Evolutionary conservation across 73 alveolate genomes (phyloP).

Genomic region (Paramecium octaurelia): DNA sequence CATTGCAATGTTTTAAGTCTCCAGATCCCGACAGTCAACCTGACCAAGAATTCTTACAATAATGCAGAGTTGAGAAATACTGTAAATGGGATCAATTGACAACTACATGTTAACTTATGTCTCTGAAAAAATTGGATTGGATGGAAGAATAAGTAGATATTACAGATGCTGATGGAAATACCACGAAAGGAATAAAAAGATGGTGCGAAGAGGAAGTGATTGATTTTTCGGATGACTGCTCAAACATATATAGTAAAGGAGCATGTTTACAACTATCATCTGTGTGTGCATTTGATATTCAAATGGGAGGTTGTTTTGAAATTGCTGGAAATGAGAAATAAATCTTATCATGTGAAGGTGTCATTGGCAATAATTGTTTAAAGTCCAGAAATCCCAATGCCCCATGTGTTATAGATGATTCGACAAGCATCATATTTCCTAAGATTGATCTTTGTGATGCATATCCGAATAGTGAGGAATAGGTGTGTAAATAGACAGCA

Average conservation of each 20-base stretch:
- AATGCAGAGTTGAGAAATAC: background rate
- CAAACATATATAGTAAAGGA: background rate
- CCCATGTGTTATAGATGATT: background rate
- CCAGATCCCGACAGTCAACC: background rate
- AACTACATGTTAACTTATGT: background rate
- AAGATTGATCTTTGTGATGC: background rate
- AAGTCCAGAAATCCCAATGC: background rate
- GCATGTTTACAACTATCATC: background rate
- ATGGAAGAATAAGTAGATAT: background rate
- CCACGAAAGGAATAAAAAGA: background rate
- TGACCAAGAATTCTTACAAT: background rate
- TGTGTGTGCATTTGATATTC: conserved; percentile 2
- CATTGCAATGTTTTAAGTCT: background rate
- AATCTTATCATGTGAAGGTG: background rate
- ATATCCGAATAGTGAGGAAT: background rate
- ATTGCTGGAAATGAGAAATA: conserved; percentile 2
- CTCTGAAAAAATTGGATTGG: background rate
- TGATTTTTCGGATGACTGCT: background rate
- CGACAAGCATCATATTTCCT: background rate
- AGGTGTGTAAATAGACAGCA: background rate
- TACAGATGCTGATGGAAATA: background rate
- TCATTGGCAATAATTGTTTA: background rate
- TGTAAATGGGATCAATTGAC: background rate
- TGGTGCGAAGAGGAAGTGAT: background rate
- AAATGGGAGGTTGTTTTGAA: conserved; percentile 22